phyloP scores from a whole-genome alignment of 2,329 filamentous ascomycete species.

The Penicillium psychrosexuale region DNA sequence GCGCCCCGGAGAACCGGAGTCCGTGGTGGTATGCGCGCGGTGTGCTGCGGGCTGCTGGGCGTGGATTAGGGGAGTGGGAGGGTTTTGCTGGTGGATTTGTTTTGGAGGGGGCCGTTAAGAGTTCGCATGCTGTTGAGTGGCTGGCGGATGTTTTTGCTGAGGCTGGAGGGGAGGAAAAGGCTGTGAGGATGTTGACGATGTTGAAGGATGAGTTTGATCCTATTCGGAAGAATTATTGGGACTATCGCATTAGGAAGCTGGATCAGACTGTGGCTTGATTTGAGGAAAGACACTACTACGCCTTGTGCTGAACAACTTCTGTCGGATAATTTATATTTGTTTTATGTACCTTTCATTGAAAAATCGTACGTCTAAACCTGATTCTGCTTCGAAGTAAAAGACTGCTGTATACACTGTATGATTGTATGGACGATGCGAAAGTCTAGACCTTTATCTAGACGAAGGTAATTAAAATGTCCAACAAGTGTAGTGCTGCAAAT shows the following conservation, averaged over 20 bases:
- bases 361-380: background rate
- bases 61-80: constrained; percentile 50
- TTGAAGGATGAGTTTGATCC: constrained; percentile 86
- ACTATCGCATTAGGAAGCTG: constrained; percentile 60
- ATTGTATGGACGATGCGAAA: background rate
- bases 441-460: background rate
- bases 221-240: constrained; percentile 89
- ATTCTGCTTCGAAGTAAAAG: background rate
- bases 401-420: background rate
- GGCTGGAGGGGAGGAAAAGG: constrained; percentile 51
- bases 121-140: constrained; percentile 57
- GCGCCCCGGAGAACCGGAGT: constrained; percentile 90
- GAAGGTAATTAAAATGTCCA: background rate
- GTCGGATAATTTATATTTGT: no score
- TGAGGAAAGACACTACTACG: background rate
- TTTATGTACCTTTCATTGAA: background rate
- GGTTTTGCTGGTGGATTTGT: constrained; percentile 56
- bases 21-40: constrained; percentile 90
- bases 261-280: constrained; percentile 10
- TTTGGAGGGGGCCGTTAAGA: constrained; percentile 49
- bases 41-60: constrained; percentile 64
- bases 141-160: constrained; percentile 46
- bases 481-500: background rate
- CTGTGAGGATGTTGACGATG: constrained; percentile 66
- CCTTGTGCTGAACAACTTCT: background rate